Evolutionary conservation across 2,329 filamentous ascomycete species (phyloP), one percentile per base, ranked within the genome.

Genomic region (Epichloe brachyelytri): DNA sequence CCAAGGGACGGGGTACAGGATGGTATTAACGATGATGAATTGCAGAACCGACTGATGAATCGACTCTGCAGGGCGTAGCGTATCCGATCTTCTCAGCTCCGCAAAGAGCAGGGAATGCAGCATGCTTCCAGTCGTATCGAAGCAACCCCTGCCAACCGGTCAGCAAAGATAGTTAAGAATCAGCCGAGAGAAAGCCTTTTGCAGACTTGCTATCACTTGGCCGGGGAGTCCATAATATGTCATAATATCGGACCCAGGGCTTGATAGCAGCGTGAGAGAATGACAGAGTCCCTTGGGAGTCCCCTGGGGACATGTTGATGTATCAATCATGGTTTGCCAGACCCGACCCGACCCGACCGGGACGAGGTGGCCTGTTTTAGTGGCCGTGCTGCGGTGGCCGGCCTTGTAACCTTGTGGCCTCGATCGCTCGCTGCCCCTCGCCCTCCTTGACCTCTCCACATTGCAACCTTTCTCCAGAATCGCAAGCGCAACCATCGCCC

Each of bases 11-110:
- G 46, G 19, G 26, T 30, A 20, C 30, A 36, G 40, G 34, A 44
- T 52, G 50, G 45, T 30, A 11, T 30, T 4, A 34, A 43, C 36
- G 48, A 41, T 39, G 48, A 38, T 40, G 48, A 39, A 40, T 39
- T 39, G 34, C 44, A 48, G 43, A 50, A 37, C 20, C 22, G 14
- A 41, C 43, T 34, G 38, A 43, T 38, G 46, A 49, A 43, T 49
- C 46, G 51, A 40, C 36, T 39, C 41, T 49, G 47, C 46, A 52
- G 37, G 51, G 26, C 30, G 36, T 43, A 41, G 39, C 40, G 45
- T 39, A 36, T 49, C 40, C 48, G 45, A 53, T 51, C 52, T 50
- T 40, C 37, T 46, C 34, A 51, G 45, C 49, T 48, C 40, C 52
- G 45, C 46, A 43, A 40, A 41, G 26, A 38, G 44, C 37, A 37